Percentiles rank a stretch among this genome's conserved stretches.
These are phyloP conservation scores for Cucurbita maxima DNA, from an alignment of 306 rosid species.

Conservation along the genomic window DNA sequence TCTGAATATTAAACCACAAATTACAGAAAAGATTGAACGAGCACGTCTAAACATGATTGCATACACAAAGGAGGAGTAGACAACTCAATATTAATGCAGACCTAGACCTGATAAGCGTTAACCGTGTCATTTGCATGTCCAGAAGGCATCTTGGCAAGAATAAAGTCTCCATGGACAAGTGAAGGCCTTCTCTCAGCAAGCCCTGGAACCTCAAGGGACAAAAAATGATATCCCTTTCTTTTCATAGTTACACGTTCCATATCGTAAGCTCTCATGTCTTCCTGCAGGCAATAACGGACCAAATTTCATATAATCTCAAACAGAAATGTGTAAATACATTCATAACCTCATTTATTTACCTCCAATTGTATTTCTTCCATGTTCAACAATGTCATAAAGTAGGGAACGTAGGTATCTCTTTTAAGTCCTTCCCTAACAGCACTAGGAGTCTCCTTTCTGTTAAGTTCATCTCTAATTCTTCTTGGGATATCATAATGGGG, in stretches of 20 bases:
- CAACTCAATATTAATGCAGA: background rate
- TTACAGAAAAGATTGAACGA: background rate
- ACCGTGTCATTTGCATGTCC: constrained; percentile 1
- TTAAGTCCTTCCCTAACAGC: constrained; percentile 44
- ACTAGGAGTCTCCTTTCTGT: constrained; percentile 37
- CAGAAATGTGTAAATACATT: constrained; percentile 2
- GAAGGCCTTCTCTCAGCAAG: constrained; percentile 95
- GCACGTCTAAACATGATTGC: background rate
- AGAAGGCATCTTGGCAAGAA: constrained; percentile 42
- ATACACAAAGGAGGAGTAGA: background rate
- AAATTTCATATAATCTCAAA: constrained; percentile 12
- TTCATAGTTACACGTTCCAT: constrained; percentile 51
- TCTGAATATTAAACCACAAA: background rate
- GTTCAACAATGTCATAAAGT: constrained; percentile 44
- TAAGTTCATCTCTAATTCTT: constrained; percentile 34
- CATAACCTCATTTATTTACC: constrained; percentile 24
- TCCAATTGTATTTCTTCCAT: constrained; percentile 87
- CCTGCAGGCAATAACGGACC: constrained; percentile 32
- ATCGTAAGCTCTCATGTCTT: constrained; percentile 64
- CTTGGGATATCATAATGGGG: constrained; percentile 53
- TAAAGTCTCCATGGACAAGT: constrained; percentile 66
- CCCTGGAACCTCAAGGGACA: constrained; percentile 78
- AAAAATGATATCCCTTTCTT: constrained; percentile 24
- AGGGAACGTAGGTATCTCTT: constrained; percentile 24
- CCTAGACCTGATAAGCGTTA: constrained; percentile 40